A percentile compares a stretch with the other conserved stretches of the same genome.
Conservation (phyloP, 1,284 basidiomycete species). For the Coniophora puteana region DNA sequence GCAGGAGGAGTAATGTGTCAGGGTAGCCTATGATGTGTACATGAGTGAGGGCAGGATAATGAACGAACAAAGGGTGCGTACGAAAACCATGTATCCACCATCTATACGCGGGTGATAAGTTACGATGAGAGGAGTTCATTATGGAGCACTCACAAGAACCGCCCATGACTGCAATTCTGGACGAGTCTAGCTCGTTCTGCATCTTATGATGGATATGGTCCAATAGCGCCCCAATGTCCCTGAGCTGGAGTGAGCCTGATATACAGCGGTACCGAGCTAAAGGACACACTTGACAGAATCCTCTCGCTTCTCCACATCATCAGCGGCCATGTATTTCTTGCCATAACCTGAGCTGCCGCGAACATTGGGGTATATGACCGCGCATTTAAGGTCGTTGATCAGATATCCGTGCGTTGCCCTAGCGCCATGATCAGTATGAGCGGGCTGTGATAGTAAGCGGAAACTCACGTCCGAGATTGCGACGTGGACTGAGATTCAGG, state of each 20-base stretch:
- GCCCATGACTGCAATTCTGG: conserved; percentile 32
- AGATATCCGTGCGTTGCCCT: conserved; percentile 33
- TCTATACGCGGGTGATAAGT: conserved; percentile 14
- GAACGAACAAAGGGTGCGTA: conserved; percentile 12
- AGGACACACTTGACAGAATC: conserved; percentile 31
- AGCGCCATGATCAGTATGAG: not conserved
- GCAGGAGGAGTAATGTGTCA: conserved; percentile 33
- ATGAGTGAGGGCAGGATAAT: conserved; percentile 5
- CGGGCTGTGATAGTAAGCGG: not conserved
- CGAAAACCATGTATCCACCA: conserved; percentile 35
- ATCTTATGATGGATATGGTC: conserved; percentile 26
- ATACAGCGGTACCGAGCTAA: not conserved
- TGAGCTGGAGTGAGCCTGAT: conserved; percentile 8
- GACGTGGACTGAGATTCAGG: conserved; percentile 33
- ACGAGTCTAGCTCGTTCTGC: conserved; percentile 24
- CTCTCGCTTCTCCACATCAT: conserved; percentile 36
- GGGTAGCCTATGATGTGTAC: conserved; percentile 21
- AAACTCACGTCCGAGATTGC: conserved; percentile 25
- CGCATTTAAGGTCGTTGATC: conserved; percentile 31
- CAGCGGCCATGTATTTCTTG: conserved; percentile 30
- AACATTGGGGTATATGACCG: conserved; percentile 35
- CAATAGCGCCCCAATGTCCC: conserved; percentile 32
- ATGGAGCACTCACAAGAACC: conserved; percentile 30
- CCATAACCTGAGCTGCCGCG: conserved; percentile 36
- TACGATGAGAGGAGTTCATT: not conserved